These are phyloP conservation scores for Diaporthe sp. DNA, from an alignment of 2,329 filamentous ascomycete genomes.

Conservation along the genomic window DNA sequence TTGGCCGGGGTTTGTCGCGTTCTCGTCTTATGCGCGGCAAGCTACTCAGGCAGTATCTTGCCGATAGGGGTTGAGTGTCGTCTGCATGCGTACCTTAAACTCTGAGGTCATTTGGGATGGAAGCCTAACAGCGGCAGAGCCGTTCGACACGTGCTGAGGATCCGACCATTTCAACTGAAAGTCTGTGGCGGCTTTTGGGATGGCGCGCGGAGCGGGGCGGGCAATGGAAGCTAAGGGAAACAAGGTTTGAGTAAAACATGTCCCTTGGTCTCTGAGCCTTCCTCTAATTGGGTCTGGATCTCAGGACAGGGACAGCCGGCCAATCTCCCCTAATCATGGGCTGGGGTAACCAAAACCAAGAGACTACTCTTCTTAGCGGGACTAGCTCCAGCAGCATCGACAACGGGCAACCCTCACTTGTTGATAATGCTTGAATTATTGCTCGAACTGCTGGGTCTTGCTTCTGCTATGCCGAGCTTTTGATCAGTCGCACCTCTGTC, in stretches of 20 bases:
- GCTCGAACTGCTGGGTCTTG: not conserved
- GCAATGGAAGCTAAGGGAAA: not conserved
- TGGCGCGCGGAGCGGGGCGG: conserved; percentile 23
- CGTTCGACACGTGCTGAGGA: not conserved
- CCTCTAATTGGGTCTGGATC: not conserved
- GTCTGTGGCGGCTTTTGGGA: not conserved
- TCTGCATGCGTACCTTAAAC: not conserved
- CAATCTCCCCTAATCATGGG: not conserved
- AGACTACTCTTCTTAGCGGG: not conserved
- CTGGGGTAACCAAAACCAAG: not conserved
- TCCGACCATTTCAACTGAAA: not conserved
- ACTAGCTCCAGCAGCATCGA: not conserved
- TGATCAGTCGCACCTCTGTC: not conserved
- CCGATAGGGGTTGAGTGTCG: too few relatives aligned
- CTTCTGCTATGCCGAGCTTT: not conserved
- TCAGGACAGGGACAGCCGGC: not conserved
- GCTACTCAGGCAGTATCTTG: not conserved
- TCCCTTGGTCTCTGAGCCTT: not conserved
- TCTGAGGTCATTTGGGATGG: not conserved
- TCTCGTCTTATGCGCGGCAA: not conserved
- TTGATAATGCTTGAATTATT: not conserved
- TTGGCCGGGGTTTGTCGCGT: not conserved
- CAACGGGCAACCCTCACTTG: not conserved
- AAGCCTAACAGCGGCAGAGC: not conserved
- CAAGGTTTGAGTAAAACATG: conserved; percentile 10